phyloP scores from a whole-genome alignment of 2,329 filamentous ascomycete genomes.

The Pestalotiopsis sp. region DNA sequence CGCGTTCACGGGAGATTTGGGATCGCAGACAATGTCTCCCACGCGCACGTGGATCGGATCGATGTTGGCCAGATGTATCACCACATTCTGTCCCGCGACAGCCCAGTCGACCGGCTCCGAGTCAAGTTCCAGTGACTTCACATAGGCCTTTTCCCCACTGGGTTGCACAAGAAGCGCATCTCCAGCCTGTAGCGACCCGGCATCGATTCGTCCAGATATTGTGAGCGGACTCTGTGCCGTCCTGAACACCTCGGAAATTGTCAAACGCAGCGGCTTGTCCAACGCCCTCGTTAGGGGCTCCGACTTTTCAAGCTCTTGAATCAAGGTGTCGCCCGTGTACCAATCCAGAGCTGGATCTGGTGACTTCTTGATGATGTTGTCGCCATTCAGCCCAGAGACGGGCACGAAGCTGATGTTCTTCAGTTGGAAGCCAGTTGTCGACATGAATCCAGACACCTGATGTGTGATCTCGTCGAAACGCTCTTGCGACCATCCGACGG shows the following conservation, averaged over 20 bases:
- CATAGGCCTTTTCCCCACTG: slow-evolving; percentile 74
- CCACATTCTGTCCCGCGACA: slow-evolving; percentile 87
- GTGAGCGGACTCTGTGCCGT: slow-evolving; percentile 81
- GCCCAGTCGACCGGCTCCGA: slow-evolving; percentile 79
- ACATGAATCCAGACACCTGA: slow-evolving; percentile 82
- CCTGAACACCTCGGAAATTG: slow-evolving; percentile 84
- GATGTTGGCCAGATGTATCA: slow-evolving; percentile 81
- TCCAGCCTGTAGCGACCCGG: slow-evolving; percentile 81
- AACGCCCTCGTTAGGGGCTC: slow-evolving; percentile 73
- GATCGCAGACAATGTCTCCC: slow-evolving; percentile 84
- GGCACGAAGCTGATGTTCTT: slow-evolving; percentile 88
- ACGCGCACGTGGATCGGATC: slow-evolving; percentile 80
- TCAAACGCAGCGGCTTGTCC: slow-evolving; percentile 80
- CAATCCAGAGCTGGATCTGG: slow-evolving; percentile 64
- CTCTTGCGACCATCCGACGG: slow-evolving; percentile 77
- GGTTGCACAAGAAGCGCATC: slow-evolving; percentile 81
- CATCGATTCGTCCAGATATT: slow-evolving; percentile 82
- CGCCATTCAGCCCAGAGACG: slow-evolving; percentile 84
- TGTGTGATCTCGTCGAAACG: slow-evolving; percentile 84
- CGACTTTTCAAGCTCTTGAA: slow-evolving; percentile 83
- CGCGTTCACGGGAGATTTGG: slow-evolving; percentile 67
- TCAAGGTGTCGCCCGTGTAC: slow-evolving; percentile 79
- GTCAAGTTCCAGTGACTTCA: slow-evolving; percentile 82
- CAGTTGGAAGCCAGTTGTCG: slow-evolving; percentile 75
- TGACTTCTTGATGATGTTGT: slow-evolving; percentile 73